Conservation (phyloP, 1,139 yeast species). For the Pichia sp. region DNA sequence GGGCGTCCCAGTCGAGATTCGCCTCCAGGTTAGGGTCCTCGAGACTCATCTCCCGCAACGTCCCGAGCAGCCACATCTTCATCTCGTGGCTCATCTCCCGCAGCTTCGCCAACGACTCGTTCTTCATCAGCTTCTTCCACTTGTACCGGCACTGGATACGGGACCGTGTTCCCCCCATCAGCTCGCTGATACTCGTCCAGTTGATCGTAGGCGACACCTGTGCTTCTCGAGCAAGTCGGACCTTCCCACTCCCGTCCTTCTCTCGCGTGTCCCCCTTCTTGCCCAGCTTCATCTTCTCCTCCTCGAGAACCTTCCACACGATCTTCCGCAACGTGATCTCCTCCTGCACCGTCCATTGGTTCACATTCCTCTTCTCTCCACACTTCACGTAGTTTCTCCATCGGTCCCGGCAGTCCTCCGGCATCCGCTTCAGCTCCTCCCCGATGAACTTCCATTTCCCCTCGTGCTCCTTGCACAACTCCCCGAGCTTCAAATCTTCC, state of each 20-base stretch:
- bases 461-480: constrained; percentile 61
- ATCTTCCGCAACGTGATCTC: constrained; percentile 60
- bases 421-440: constrained; percentile 81
- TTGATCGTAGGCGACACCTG: constrained; percentile 47
- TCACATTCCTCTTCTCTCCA: constrained; percentile 68
- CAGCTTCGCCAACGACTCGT: constrained; percentile 53
- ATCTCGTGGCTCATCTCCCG: constrained; percentile 50
- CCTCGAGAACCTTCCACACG: constrained; percentile 43
- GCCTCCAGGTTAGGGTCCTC: constrained; percentile 21
- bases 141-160: constrained; percentile 94
- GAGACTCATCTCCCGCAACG: constrained; percentile 38
- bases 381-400: constrained; percentile 96
- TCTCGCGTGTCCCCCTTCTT: no score
- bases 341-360: constrained; percentile 79
- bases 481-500: constrained; percentile 68
- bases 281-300: constrained; percentile 19
- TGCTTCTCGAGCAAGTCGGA: constrained; percentile 6
- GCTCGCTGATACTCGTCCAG: constrained; percentile 89
- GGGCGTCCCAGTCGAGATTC: constrained; percentile 63
- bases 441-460: constrained; percentile 91
- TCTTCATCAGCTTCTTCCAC: constrained; percentile 78
- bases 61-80: constrained; percentile 57
- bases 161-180: constrained; percentile 84
- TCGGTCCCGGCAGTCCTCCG: constrained; percentile 94
- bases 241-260: neutral